Percentiles rank a stretch among this genome's conserved stretches.
These are phyloP conservation scores for Beauveria sp. DNA, from an alignment of 2,329 filamentous ascomycete genomes.

Conservation along the genomic window DNA sequence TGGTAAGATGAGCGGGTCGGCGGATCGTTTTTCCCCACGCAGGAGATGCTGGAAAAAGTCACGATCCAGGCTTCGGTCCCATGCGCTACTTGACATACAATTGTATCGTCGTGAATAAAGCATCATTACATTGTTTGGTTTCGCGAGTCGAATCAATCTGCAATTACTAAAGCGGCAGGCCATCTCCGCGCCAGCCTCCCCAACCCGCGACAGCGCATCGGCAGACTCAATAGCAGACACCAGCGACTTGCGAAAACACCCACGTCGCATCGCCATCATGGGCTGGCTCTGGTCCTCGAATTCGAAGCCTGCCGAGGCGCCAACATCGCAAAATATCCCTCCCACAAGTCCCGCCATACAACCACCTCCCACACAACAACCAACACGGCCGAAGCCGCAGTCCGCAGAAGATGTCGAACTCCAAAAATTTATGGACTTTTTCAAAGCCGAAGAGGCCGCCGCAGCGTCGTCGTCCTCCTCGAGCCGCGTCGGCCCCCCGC, in stretches of 20 bases:
- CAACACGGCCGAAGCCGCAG: slow-evolving; percentile 31
- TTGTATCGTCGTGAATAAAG: not conserved
- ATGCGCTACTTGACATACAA: not conserved
- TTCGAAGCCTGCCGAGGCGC: slow-evolving; percentile 19
- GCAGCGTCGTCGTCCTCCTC: slow-evolving; percentile 15
- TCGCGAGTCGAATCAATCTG: not conserved
- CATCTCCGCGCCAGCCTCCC: not conserved
- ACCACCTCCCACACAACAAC: slow-evolving; percentile 16
- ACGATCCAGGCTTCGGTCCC: not conserved
- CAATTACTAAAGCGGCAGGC: not conserved
- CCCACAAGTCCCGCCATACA: slow-evolving; percentile 15
- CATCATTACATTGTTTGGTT: not conserved
- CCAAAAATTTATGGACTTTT: slow-evolving; percentile 44
- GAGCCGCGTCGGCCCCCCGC: slow-evolving; percentile 19
- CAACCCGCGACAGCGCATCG: not conserved
- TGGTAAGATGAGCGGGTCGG: not conserved
- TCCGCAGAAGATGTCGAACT: slow-evolving; percentile 30
- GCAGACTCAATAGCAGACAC: not conserved
- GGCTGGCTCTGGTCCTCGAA: slow-evolving; percentile 53
- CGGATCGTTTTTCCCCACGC: slow-evolving; percentile 10
- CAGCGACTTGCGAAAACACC: not conserved
- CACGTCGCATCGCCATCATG: slow-evolving; percentile 34
- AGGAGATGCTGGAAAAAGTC: not conserved
- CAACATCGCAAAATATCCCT: slow-evolving; percentile 18
- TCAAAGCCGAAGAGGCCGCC: slow-evolving; percentile 27